Percentiles rank a stretch among this genome's conserved stretches.
Conservation (phyloP, 108 stramenopile genomes). For the Skeletonema costatum region DNA sequence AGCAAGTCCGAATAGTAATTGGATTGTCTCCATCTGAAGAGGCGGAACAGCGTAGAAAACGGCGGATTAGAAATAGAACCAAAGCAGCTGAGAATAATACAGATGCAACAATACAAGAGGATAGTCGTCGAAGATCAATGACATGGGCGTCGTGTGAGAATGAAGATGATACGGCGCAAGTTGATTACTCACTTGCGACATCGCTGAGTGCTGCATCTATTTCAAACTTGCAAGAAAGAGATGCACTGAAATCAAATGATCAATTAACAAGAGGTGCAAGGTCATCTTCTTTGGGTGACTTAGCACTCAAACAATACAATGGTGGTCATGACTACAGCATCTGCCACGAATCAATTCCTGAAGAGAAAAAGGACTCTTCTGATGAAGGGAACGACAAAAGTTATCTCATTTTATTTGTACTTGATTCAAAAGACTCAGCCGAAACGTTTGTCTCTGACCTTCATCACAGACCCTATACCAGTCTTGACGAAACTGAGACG, state of each 20-base stretch:
- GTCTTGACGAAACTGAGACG: conserved; percentile 63
- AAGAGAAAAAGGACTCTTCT: conserved; percentile 19
- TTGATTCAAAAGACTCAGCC: conserved; percentile 58
- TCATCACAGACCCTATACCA: conserved; percentile 70
- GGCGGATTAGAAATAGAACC: conserved; percentile 26
- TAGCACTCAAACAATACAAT: background rate
- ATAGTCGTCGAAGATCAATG: conserved; percentile 17
- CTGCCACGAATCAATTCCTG: background rate
- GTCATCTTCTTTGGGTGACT: conserved; percentile 29
- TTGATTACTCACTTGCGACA: background rate
- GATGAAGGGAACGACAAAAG: conserved; percentile 19
- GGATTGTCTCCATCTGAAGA: conserved; percentile 28
- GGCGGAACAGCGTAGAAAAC: conserved; percentile 14
- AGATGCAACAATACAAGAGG: conserved; percentile 1
- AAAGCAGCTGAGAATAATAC: background rate
- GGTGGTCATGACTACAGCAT: background rate
- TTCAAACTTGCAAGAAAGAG: background rate
- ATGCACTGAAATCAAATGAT: background rate
- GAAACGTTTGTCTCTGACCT: conserved; percentile 64
- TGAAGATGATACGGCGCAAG: background rate
- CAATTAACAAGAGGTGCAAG: conserved; percentile 4
- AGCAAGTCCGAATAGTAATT: conserved; percentile 81
- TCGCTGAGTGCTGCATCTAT: conserved; percentile 4
- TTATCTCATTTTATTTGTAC: conserved; percentile 59
- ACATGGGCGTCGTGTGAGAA: conserved; percentile 33